Conservation (phyloP, 2,329 filamentous ascomycete species). For the Monosporascus sp. region DNA sequence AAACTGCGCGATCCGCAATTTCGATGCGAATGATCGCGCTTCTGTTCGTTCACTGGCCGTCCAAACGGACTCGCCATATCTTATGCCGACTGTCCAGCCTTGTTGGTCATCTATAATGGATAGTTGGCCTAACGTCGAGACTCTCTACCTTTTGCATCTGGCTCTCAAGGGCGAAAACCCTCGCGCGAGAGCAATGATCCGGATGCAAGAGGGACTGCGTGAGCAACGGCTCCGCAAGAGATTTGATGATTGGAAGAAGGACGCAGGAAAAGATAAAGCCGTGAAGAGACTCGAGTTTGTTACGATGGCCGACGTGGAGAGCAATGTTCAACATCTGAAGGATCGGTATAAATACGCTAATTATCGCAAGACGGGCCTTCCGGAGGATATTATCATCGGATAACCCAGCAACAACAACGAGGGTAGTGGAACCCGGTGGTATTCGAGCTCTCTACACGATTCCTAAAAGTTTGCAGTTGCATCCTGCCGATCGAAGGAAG, state of each 20-base stretch:
- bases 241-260: constrained; percentile 27
- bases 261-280: constrained; percentile 8
- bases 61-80: constrained; percentile 20
- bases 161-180: constrained; percentile 17
- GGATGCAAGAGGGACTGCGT: constrained; percentile 13
- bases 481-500: too few relatives aligned
- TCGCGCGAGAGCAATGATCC: constrained; percentile 22
- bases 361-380: constrained; percentile 18
- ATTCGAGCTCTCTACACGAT: too few relatives aligned
- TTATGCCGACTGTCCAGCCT: constrained; percentile 11
- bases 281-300: constrained; percentile 23
- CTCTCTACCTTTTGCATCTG: constrained; percentile 22
- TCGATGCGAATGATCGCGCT: constrained; percentile 18
- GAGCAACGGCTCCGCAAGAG: constrained; percentile 15
- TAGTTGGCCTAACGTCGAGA: constrained; percentile 24
- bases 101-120: constrained; percentile 22
- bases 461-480: too few relatives aligned
- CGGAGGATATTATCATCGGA: constrained; percentile 23
- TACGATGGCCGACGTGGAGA: constrained; percentile 16
- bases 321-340: constrained; percentile 1
- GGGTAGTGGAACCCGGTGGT: too few relatives aligned
- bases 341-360: constrained; percentile 16
- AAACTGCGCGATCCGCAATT: constrained; percentile 23
- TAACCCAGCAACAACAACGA: constrained; percentile 5
- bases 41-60: constrained; percentile 20